Percentiles rank a stretch among this genome's conserved stretches.
Conservation (phyloP, 306 rosid species). For the Senna siamea region DNA sequence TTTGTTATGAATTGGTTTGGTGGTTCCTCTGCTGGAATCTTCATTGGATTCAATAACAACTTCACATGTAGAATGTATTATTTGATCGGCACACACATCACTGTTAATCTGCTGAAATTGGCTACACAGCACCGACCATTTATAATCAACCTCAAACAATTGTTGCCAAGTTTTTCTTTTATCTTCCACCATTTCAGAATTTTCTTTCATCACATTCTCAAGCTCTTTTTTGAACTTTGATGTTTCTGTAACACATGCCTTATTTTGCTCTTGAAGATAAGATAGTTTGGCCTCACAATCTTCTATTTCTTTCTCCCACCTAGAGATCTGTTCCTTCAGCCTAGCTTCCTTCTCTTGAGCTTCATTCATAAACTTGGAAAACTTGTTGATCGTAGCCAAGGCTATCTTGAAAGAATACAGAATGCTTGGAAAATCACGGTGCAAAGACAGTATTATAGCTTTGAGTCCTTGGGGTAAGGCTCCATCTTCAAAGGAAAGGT, state of each 20-base stretch:
- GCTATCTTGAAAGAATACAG: too few relatives aligned
- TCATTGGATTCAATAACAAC: too few relatives aligned
- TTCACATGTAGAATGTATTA: too few relatives aligned
- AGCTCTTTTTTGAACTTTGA: neutral
- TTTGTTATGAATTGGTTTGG: too few relatives aligned
- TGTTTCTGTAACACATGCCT: conserved; percentile 20
- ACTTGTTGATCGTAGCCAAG: too few relatives aligned
- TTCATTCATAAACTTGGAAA: conserved; percentile 4
- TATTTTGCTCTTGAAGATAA: conserved; percentile 31
- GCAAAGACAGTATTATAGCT: too few relatives aligned
- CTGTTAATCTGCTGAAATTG: neutral
- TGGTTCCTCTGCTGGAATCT: too few relatives aligned
- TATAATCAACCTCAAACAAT: conserved; percentile 17
- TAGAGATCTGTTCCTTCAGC: neutral
- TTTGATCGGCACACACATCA: too few relatives aligned
- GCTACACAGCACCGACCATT: conserved; percentile 35
- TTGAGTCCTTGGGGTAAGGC: too few relatives aligned
- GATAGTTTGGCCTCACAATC: conserved; percentile 8
- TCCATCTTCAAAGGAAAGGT: too few relatives aligned
- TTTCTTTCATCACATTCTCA: conserved; percentile 16
- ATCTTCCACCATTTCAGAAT: conserved; percentile 31
- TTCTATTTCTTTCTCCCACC: neutral
- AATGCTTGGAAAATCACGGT: too few relatives aligned
- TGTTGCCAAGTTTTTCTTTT: conserved; percentile 16
- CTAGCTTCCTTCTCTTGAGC: conserved; percentile 14